Evolutionary conservation across 2,329 filamentous ascomycete species (phyloP).

Genomic region (Pyrenophora graminea): DNA sequence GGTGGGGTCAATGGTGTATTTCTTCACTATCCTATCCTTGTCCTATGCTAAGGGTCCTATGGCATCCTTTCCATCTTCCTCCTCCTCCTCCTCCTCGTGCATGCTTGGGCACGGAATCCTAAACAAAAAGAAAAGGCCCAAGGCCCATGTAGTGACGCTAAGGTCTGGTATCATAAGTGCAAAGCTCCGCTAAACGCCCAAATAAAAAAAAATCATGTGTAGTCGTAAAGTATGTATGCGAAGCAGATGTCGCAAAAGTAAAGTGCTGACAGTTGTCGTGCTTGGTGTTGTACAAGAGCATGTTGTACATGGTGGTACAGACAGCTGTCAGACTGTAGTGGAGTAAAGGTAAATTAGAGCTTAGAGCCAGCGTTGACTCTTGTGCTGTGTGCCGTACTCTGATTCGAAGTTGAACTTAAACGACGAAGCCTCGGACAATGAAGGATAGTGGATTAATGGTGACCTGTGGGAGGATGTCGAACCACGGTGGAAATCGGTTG

Average conservation of each 20-base stretch:
- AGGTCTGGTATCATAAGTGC: slow-evolving; percentile 46
- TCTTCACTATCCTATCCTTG: slow-evolving; percentile 7
- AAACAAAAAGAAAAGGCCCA: slow-evolving; percentile 25
- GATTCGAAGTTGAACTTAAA: slow-evolving; percentile 43
- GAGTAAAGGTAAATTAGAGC: neutral
- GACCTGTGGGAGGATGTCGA: slow-evolving; percentile 38
- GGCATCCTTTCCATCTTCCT: neutral
- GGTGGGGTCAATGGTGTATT: slow-evolving; percentile 5
- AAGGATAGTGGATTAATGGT: slow-evolving; percentile 43
- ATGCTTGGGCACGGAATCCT: slow-evolving; percentile 1
- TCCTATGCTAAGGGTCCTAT: slow-evolving; percentile 7
- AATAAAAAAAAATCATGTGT: slow-evolving; percentile 33
- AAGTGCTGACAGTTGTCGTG: slow-evolving; percentile 19
- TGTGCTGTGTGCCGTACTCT: slow-evolving; percentile 27
- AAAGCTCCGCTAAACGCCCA: slow-evolving; percentile 34
- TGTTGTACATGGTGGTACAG: slow-evolving; percentile 15
- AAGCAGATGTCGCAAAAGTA: slow-evolving; percentile 20
- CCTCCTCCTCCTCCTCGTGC: neutral
- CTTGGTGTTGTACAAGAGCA: slow-evolving; percentile 14
- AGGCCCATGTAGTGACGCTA: slow-evolving; percentile 40
- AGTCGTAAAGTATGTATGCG: slow-evolving; percentile 38
- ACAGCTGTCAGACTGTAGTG: slow-evolving; percentile 11
- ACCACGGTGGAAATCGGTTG: slow-evolving; percentile 32
- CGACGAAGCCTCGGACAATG: slow-evolving; percentile 44
- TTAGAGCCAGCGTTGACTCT: slow-evolving; percentile 27